Conservation (phyloP, 768 basidiomycete genomes). For the Gyrodon lividus region DNA sequence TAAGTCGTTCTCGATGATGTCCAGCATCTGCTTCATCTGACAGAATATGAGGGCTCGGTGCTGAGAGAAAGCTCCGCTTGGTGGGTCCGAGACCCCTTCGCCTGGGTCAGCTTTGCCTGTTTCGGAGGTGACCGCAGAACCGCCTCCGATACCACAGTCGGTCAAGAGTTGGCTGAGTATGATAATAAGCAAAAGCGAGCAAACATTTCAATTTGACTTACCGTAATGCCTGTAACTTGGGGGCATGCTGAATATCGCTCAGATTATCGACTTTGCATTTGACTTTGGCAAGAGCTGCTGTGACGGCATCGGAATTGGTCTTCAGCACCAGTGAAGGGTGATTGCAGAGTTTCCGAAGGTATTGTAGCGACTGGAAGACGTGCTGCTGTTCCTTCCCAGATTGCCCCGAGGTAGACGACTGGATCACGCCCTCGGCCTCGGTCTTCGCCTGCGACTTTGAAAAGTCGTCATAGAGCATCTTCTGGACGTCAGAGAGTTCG, state of each 20-base stretch:
- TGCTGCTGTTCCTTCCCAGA: constrained; percentile 65
- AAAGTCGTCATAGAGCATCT: constrained; percentile 92
- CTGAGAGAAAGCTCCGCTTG: constrained; percentile 71
- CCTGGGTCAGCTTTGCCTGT: constrained; percentile 65
- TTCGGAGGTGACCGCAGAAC: constrained; percentile 43
- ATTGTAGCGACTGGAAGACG: constrained; percentile 96
- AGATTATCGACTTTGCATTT: constrained; percentile 47
- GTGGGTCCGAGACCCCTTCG: constrained; percentile 49
- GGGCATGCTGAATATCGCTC: constrained; percentile 86
- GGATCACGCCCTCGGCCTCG: constrained; percentile 64
- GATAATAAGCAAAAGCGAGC: constrained; percentile 5
- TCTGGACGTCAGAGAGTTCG: constrained; percentile 93
- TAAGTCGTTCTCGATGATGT: constrained; percentile 92
- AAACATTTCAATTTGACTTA: constrained; percentile 36
- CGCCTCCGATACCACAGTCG: constrained; percentile 90
- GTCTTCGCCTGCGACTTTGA: constrained; percentile 70
- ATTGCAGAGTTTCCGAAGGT: constrained; percentile 95
- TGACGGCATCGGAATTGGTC: constrained; percentile 56
- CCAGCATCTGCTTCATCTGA: constrained; percentile 99
- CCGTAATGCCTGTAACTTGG: constrained; percentile 90
- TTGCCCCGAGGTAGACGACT: constrained; percentile 35
- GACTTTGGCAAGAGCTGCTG: constrained; percentile 55
- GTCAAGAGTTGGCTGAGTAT: constrained; percentile 77
- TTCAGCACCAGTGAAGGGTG: constrained; percentile 93
- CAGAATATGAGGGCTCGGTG: constrained; percentile 99